Conservation (phyloP, 2,329 filamentous ascomycete genomes). For the Chaetomiaceae sp. region DNA sequence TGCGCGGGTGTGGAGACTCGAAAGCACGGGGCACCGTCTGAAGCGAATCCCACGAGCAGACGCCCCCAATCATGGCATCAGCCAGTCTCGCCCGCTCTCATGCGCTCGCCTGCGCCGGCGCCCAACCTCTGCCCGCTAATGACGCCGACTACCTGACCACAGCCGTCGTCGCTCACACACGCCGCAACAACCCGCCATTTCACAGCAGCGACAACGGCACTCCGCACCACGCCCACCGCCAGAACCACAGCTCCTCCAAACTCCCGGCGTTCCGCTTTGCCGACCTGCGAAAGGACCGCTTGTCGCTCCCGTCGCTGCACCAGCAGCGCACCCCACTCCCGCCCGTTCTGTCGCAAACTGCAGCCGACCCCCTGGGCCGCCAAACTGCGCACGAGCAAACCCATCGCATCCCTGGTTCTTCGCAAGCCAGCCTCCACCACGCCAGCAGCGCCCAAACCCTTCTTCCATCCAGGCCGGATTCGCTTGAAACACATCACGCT, state of each 20-base stretch:
- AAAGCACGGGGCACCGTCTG: slow-evolving; percentile 9
- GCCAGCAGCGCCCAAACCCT: slow-evolving; percentile 20
- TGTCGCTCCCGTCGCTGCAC: slow-evolving; percentile 31
- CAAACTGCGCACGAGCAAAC: slow-evolving; percentile 26
- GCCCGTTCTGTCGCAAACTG: slow-evolving; percentile 32
- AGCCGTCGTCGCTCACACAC: too few relatives aligned
- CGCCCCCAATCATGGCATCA: slow-evolving; percentile 21
- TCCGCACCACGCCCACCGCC: slow-evolving; percentile 45
- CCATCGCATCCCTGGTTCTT: slow-evolving; percentile 21
- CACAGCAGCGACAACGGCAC: slow-evolving; percentile 20
- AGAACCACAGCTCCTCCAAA: slow-evolving; percentile 50
- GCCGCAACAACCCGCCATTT: slow-evolving; percentile 13
- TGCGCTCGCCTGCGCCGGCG: slow-evolving; percentile 7
- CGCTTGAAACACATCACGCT: slow-evolving; percentile 19
- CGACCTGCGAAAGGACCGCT: slow-evolving; percentile 38
- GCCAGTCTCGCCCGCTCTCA: slow-evolving; percentile 17
- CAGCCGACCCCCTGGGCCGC: slow-evolving; percentile 13
- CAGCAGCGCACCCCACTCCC: slow-evolving; percentile 36
- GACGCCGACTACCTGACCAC: slow-evolving; percentile 2
- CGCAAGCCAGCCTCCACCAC: slow-evolving; percentile 23
- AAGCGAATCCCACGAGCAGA: background rate
- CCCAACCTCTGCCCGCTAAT: slow-evolving; percentile 1
- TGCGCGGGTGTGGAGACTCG: slow-evolving; percentile 9
- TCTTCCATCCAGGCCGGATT: slow-evolving; percentile 13
- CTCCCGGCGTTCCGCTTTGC: slow-evolving; percentile 49